A percentile compares a stretch with the other conserved stretches of the same genome.
Evolutionary conservation across 2,329 filamentous ascomycete species (phyloP).

Genomic region (Pseudocercospora fijiensis): DNA sequence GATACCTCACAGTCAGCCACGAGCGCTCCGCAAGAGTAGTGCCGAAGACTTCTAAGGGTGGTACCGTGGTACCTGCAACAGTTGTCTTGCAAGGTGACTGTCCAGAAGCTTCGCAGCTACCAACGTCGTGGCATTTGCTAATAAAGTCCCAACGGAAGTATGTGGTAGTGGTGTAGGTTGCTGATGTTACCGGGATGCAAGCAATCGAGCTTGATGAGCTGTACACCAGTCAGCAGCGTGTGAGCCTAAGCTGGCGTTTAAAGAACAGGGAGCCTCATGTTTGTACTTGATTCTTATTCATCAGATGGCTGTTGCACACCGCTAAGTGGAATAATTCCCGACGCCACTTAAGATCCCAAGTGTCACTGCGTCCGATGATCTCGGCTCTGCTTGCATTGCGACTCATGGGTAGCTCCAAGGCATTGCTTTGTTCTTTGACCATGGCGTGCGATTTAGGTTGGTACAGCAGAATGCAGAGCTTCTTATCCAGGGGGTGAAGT

Average conservation of each 20-base stretch:
- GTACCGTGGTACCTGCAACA: background rate
- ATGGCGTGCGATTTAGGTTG: background rate
- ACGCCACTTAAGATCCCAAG: background rate
- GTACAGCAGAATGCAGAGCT: background rate
- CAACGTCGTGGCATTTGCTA: background rate
- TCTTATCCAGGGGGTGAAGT: background rate
- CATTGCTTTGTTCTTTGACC: background rate
- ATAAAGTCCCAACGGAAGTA: background rate
- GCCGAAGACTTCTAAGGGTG: background rate
- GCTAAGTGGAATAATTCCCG: background rate
- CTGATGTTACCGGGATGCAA: background rate
- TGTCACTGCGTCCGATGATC: background rate
- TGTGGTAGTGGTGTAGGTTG: background rate
- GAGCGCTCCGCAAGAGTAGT: background rate
- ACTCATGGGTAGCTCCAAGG: slow-evolving; percentile 1
- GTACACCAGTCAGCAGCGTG: background rate
- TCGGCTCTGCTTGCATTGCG: background rate
- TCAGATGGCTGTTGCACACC: background rate
- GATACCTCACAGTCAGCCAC: background rate
- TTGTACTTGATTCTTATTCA: background rate
- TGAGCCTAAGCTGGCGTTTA: background rate
- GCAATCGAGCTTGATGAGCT: background rate
- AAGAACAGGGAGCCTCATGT: slow-evolving; percentile 2
- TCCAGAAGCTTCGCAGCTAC: background rate
- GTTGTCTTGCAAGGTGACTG: background rate